Evolutionary conservation across 2,329 filamentous ascomycete genomes (phyloP), one percentile per base, ranked within the genome.

Genomic region (Cladosporium velox): DNA sequence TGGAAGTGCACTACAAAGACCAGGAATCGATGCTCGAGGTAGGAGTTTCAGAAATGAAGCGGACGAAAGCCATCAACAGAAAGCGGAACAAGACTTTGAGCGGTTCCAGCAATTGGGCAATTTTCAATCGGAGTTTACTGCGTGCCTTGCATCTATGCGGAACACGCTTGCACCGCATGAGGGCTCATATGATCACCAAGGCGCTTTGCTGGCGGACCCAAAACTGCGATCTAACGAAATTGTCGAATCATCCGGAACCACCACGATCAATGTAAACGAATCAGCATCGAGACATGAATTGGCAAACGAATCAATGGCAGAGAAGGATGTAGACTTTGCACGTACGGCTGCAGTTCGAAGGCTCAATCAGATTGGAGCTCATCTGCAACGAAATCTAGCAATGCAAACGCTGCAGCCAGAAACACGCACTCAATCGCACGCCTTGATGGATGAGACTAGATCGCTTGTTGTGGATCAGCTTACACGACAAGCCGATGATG

Each of bases 321-420:
- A 24, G 15, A 14, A 3, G 18, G n/a, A 28, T n/a, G 18, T 52
- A 14, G 30, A n/a, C 11, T 49, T 3, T n/a, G 49, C 60, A 44
- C 60, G 24, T 5, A 12, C 32, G 30, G 34, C 47, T 21, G 60
- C 60, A 14, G 6, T 32, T 7, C 47, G 49, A 41, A 63, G 60
- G 26, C 24, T 63, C 3, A 24, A 63, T 4, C 60, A 63, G 24
- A 55, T 63, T 24, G 60, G 49, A 30, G 47, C 28, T 7, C 60
- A 63, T 15, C n/a, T 63, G 14, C 60, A 63, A 34, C 30, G 49
- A 6, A 55, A 63, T 11, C 7, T 63, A 15, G 60, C 34, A 12
- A 54, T 63, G 49, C 60, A 63, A 32, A 32, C 18, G 24, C 18
- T 63, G n/a, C n/a, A 51, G 14, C 49, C 44, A 14, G 35, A 44